Evolutionary conservation across 192 early-diverging fungal genomes (phyloP).

Genomic region (Backusella mclennaniae): DNA sequence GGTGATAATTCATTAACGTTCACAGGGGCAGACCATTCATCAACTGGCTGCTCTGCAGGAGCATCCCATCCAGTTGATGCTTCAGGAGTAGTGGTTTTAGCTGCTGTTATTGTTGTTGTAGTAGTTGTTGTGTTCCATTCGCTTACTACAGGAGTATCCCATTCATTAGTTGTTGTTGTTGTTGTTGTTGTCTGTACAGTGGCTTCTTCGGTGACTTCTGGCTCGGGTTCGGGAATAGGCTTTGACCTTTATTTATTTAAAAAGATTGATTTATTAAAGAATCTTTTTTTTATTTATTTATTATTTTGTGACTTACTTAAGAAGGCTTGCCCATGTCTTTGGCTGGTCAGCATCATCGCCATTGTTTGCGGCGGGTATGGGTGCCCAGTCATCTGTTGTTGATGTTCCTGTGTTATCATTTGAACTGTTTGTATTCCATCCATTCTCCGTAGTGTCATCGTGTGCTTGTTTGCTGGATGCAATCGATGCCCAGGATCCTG

Average conservation of each 20-base stretch:
- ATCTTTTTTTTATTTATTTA: not conserved
- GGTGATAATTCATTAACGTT: conserved; percentile 14
- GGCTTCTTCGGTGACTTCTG: conserved; percentile 26
- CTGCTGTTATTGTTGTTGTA: conserved; percentile 4
- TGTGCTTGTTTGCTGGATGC: conserved; percentile 19
- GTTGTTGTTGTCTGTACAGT: conserved; percentile 19
- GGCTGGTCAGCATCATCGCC: conserved; percentile 15
- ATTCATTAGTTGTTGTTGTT: not conserved
- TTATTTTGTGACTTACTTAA: conserved; percentile 24
- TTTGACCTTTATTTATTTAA: conserved; percentile 15
- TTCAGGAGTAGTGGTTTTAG: not conserved
- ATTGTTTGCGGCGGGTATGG: conserved; percentile 11
- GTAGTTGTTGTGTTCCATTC: conserved; percentile 17
- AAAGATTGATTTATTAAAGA: not conserved
- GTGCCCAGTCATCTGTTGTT: conserved; percentile 15
- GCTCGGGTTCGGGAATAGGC: conserved; percentile 38
- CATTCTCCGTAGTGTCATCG: not conserved
- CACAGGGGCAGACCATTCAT: conserved; percentile 26
- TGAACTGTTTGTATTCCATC: conserved; percentile 2
- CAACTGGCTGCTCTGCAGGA: conserved; percentile 14
- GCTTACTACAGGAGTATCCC: conserved; percentile 1
- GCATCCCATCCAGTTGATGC: conserved; percentile 17
- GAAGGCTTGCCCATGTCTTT: conserved; percentile 39
- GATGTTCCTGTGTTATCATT: not conserved
- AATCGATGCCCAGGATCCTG: conserved; percentile 46